These are phyloP conservation scores for Centella asiatica DNA, from an alignment of 129 eudicot genomes.

Conservation along the genomic window DNA sequence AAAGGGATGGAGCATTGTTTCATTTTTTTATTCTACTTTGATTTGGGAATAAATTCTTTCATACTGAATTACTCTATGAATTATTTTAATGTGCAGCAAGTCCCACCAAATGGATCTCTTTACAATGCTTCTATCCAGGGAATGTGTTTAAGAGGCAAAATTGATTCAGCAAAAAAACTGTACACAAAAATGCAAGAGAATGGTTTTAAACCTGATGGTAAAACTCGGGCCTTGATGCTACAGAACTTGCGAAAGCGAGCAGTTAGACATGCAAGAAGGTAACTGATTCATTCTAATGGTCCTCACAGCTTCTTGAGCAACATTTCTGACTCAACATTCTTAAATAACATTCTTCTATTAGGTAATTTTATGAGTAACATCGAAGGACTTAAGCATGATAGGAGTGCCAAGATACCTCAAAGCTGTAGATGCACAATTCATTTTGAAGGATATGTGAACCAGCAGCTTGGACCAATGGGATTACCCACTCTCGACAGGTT, in stretches of 20 bases:
- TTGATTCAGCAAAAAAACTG: slow-evolving; percentile 54
- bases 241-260: slow-evolving; percentile 41
- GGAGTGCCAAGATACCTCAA: background rate
- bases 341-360: background rate
- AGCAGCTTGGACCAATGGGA: background rate
- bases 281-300: background rate
- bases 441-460: background rate
- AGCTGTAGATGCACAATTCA: background rate
- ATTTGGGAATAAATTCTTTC: no score
- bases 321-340: background rate
- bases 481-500: background rate
- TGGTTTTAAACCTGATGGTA: slow-evolving; percentile 66
- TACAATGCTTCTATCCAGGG: slow-evolving; percentile 90
- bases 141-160: slow-evolving; percentile 44
- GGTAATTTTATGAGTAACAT: slow-evolving; percentile 5
- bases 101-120: slow-evolving; percentile 55
- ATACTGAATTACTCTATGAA: background rate
- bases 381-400: background rate
- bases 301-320: background rate
- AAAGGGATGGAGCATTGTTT: no score
- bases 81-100: slow-evolving; percentile 29
- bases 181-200: slow-evolving; percentile 61
- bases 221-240: slow-evolving; percentile 86
- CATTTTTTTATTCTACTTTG: background rate
- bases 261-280: slow-evolving; percentile 11